Evolutionary conservation across 2,329 filamentous ascomycete species (phyloP).

Genomic region (Xylariaceae sp.): DNA sequence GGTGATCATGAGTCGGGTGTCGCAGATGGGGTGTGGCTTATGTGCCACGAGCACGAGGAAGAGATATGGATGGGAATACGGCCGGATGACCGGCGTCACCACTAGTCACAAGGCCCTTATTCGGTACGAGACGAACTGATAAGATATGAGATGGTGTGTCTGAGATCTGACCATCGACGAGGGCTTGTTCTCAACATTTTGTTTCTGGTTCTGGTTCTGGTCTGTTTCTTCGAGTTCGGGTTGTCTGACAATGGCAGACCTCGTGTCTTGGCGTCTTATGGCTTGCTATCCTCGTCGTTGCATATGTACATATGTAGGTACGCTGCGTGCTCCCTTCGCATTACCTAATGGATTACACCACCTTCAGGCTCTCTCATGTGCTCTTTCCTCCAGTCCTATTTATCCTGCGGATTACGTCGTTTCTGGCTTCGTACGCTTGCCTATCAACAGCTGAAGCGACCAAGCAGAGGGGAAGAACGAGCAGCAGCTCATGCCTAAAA

Average conservation of each 20-base stretch:
- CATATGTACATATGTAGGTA: too few species aligned
- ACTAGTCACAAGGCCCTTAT: neutral
- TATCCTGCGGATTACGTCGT: too few species aligned
- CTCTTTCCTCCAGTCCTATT: too few species aligned
- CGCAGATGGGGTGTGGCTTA: neutral
- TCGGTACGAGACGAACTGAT: neutral
- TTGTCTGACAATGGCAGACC: neutral
- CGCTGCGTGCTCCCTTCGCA: too few species aligned
- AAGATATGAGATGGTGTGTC: neutral
- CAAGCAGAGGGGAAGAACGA: neutral
- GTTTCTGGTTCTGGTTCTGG: neutral
- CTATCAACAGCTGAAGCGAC: neutral
- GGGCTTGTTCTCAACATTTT: neutral
- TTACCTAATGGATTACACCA: too few species aligned
- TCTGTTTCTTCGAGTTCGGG: neutral
- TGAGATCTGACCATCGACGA: neutral
- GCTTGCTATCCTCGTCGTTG: too few species aligned
- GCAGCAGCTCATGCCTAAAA: neutral
- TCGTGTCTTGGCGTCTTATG: too few species aligned
- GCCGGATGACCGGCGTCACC: neutral
- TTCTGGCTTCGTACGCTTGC: too few species aligned
- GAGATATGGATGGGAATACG: neutral
- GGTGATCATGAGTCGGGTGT: neutral
- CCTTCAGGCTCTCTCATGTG: too few species aligned
- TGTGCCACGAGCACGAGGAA: neutral